Evolutionary conservation across 108 stramenopile genomes (phyloP).

Genomic region (Cyclotella choctawhatcheeana): DNA sequence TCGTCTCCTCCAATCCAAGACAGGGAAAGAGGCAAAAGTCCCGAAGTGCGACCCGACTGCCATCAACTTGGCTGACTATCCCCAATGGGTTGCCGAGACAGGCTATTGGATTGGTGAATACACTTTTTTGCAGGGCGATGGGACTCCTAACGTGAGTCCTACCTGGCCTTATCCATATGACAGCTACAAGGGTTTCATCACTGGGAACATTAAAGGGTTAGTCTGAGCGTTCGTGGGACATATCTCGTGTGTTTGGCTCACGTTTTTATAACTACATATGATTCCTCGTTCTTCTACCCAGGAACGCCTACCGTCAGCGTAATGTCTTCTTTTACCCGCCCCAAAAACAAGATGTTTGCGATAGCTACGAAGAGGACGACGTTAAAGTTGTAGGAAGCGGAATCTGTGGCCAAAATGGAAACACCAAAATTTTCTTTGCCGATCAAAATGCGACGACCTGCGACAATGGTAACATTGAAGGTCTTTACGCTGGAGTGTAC

Average conservation of each 20-base stretch:
- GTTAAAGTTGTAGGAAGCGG: slow-evolving; percentile 42
- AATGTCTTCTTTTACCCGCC: slow-evolving; percentile 56
- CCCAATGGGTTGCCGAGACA: slow-evolving; percentile 24
- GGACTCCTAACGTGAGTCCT: slow-evolving; percentile 8
- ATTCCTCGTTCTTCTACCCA: slow-evolving; percentile 6
- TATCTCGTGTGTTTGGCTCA: background rate
- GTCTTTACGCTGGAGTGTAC: slow-evolving; percentile 2
- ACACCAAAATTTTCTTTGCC: slow-evolving; percentile 44
- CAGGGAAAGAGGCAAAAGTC: no score
- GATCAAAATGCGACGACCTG: slow-evolving; percentile 44
- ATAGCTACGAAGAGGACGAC: background rate
- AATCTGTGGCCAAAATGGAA: slow-evolving; percentile 48
- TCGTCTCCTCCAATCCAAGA: background rate
- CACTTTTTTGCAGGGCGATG: slow-evolving; percentile 33
- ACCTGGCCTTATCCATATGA: slow-evolving; percentile 46
- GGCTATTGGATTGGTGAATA: slow-evolving; percentile 60
- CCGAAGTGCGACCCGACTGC: slow-evolving; percentile 5
- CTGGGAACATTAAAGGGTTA: slow-evolving; percentile 35
- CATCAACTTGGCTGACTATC: slow-evolving; percentile 5
- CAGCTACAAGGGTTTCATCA: slow-evolving; percentile 39
- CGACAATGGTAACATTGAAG: slow-evolving; percentile 37
- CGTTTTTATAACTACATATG: background rate
- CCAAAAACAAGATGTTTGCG: background rate
- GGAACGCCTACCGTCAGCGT: slow-evolving; percentile 52
- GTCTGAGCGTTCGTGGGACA: background rate